Conservation (phyloP, 305 asterid species). For the Fraxinus sp. region DNA sequence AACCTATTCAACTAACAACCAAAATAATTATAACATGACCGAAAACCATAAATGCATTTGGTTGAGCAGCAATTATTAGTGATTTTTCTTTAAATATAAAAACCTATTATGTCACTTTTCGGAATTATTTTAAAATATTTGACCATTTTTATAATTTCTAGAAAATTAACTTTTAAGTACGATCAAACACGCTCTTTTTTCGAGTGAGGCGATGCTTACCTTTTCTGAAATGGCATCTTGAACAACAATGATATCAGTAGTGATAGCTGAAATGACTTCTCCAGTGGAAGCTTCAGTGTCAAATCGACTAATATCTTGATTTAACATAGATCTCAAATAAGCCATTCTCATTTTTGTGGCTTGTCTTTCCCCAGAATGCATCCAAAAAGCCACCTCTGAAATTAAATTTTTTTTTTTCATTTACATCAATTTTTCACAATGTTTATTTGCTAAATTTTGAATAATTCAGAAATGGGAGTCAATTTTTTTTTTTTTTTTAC, state of each 20-base stretch:
- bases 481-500: constrained; percentile 25
- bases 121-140: background rate
- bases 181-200: background rate
- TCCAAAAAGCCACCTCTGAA: constrained; percentile 97
- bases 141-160: background rate
- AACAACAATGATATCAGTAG: constrained; percentile 75
- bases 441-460: background rate
- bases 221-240: constrained; percentile 97
- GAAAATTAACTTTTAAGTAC: background rate
- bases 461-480: background rate
- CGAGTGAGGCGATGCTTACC: constrained; percentile 33
- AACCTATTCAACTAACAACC: background rate
- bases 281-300: constrained; percentile 92
- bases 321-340: constrained; percentile 70
- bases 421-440: background rate
- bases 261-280: constrained; percentile 87
- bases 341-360: constrained; percentile 98
- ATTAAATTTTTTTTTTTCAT: background rate
- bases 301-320: constrained; percentile 78
- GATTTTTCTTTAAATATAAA: background rate
- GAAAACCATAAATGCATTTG: background rate
- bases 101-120: background rate
- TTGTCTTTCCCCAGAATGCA: constrained; percentile 94
- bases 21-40: background rate
- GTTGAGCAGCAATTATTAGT: background rate